Conservation (phyloP, 225 moss, liverwort and hornwort genomes). For the Physcomitrellopsis africana region DNA sequence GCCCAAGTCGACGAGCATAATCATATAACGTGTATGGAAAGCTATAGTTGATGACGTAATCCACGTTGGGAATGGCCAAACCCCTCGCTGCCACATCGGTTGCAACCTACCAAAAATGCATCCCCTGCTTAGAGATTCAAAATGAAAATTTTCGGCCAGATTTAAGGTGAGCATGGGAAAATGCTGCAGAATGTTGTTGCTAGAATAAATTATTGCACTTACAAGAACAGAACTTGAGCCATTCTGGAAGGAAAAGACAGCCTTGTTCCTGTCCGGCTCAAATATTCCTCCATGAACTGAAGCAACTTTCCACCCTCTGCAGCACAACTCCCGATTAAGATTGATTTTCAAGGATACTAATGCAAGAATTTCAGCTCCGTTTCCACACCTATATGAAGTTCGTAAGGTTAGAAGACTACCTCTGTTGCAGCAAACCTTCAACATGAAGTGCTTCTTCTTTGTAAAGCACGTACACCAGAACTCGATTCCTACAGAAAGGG, state of each 20-base stretch:
- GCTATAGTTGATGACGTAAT: conserved; percentile 79
- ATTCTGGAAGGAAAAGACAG: conserved; percentile 63
- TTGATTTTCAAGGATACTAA: neutral
- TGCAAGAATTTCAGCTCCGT: neutral
- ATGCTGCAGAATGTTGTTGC: neutral
- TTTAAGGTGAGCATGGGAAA: neutral
- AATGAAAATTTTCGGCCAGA: neutral
- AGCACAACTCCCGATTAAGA: neutral
- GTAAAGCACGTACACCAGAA: conserved; percentile 77
- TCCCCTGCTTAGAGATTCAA: neutral
- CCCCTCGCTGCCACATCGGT: conserved; percentile 80
- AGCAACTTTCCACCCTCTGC: conserved; percentile 72
- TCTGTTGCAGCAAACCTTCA: conserved; percentile 55
- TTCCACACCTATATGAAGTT: neutral
- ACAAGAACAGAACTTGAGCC: conserved; percentile 60
- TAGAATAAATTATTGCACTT: neutral
- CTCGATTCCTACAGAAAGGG: conserved; percentile 51
- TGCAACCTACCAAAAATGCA: conserved; percentile 49
- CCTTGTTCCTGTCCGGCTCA: conserved; percentile 57
- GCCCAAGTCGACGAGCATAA: conserved; percentile 66
- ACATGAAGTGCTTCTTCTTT: conserved; percentile 80
- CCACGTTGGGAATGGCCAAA: conserved; percentile 76
- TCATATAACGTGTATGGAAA: conserved; percentile 74
- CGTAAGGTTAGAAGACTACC: conserved; percentile 28
- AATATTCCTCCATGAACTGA: conserved; percentile 73